phyloP scores from a whole-genome alignment of 2,329 filamentous ascomycete species.

The Fulvia fulva region DNA sequence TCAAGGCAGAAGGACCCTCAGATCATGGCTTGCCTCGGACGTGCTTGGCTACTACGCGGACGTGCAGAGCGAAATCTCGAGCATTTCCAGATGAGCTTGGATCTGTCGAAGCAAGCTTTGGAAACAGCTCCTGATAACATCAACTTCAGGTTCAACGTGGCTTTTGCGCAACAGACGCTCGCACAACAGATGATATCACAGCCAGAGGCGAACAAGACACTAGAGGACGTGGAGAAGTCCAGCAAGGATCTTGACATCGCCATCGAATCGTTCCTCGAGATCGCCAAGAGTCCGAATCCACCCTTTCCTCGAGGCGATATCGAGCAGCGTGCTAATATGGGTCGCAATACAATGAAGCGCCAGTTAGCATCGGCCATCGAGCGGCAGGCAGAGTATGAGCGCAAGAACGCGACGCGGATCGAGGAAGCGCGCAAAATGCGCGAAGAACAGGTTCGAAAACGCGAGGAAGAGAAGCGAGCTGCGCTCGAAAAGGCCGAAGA shows the following conservation, averaged over 20 bases:
- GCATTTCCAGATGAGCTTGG: constrained; percentile 61
- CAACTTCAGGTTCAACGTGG: constrained; percentile 95
- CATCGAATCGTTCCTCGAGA: constrained; percentile 63
- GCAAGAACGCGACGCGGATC: constrained; percentile 85
- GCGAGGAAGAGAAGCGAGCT: constrained; percentile 71
- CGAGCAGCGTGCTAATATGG: constrained; percentile 96
- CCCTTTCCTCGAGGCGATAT: constrained; percentile 89
- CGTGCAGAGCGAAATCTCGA: constrained; percentile 61
- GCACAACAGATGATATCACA: constrained; percentile 74
- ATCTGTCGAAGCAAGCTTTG: constrained; percentile 66
- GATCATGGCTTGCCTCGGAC: constrained; percentile 79
- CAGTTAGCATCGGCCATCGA: constrained; percentile 83
- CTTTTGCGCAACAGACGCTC: constrained; percentile 93
- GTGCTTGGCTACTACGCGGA: constrained; percentile 80
- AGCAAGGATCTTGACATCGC: constrained; percentile 78
- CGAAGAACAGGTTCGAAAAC: constrained; percentile 71
- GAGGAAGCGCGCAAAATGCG: constrained; percentile 74
- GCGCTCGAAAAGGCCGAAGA: constrained; percentile 67
- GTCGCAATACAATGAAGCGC: constrained; percentile 86
- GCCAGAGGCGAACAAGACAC: constrained; percentile 69
- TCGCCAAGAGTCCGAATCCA: constrained; percentile 60
- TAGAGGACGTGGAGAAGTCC: constrained; percentile 77
- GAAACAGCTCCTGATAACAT: constrained; percentile 65
- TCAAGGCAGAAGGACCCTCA: constrained; percentile 67
- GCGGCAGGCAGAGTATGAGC: constrained; percentile 85